Evolutionary conservation across 2,329 filamentous ascomycete genomes (phyloP).

Genomic region (Zymoseptoria passerinii): DNA sequence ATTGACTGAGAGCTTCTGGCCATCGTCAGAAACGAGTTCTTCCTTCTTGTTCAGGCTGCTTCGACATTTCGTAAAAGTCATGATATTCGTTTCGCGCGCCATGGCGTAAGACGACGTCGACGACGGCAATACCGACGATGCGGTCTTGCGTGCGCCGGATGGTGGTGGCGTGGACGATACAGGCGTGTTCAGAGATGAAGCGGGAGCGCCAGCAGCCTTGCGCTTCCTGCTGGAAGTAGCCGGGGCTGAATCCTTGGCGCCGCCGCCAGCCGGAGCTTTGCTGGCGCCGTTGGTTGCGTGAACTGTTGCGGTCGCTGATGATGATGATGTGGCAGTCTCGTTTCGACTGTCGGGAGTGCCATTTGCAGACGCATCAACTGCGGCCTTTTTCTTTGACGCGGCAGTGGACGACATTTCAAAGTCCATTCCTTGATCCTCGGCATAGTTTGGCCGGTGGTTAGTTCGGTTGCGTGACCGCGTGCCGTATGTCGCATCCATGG

Average conservation of each 20-base stretch:
- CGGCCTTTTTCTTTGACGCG: conserved; percentile 30
- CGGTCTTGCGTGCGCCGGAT: conserved; percentile 21
- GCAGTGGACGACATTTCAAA: conserved; percentile 55
- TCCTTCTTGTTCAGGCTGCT: conserved; percentile 60
- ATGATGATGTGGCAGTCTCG: background rate
- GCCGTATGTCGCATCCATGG: conserved; percentile 56
- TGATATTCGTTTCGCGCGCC: conserved; percentile 67
- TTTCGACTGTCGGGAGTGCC: conserved; percentile 10
- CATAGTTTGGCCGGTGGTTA: conserved; percentile 80
- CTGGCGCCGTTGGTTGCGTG: conserved; percentile 7
- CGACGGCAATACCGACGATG: conserved; percentile 19
- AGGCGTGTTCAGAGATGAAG: conserved; percentile 17
- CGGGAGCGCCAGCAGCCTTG: conserved; percentile 55
- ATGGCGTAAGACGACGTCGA: conserved; percentile 34
- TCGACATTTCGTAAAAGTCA: conserved; percentile 71
- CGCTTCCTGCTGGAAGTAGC: conserved; percentile 70
- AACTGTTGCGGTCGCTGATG: conserved; percentile 7
- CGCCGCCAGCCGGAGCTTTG: conserved; percentile 2
- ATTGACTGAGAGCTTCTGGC: conserved; percentile 72
- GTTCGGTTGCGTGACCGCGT: conserved; percentile 88
- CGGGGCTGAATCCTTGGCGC: conserved; percentile 13
- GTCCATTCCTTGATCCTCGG: conserved; percentile 88
- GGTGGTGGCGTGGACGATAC: conserved; percentile 19
- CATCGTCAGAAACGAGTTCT: conserved; percentile 81
- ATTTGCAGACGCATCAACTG: conserved; percentile 21